These are phyloP conservation scores for Termitomyces heimii DNA, from an alignment of 768 basidiomycete genomes.

Conservation along the genomic window DNA sequence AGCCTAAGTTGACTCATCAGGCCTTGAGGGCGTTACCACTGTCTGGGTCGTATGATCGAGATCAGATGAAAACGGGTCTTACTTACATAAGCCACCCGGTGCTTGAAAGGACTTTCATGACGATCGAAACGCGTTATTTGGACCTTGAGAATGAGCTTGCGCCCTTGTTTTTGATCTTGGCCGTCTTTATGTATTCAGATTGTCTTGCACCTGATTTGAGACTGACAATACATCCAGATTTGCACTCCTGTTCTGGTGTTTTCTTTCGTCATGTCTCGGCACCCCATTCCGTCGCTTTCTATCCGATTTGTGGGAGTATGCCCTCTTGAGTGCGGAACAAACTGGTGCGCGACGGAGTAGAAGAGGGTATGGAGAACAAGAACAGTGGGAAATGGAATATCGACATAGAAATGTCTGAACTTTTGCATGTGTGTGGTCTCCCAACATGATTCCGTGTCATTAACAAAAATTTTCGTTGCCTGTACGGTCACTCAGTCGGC, in stretches of 20 bases:
- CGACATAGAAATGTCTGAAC: slow-evolving; percentile 19
- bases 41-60: neutral
- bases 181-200: slow-evolving; percentile 33
- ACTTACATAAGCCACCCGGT: neutral
- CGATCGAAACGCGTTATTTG: slow-evolving; percentile 18
- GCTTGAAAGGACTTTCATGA: neutral
- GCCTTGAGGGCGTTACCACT: neutral
- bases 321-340: slow-evolving; percentile 32
- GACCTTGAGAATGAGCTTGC: too few species aligned
- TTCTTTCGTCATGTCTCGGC: slow-evolving; percentile 65
- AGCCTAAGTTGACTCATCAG: neutral
- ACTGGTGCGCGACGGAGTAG: slow-evolving; percentile 22
- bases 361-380: slow-evolving; percentile 36
- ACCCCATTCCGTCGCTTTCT: slow-evolving; percentile 37
- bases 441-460: neutral
- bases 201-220: neutral
- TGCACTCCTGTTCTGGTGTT: slow-evolving; percentile 54
- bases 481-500: neutral
- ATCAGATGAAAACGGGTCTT: neutral
- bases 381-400: slow-evolving; percentile 58
- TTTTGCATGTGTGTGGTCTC: neutral
- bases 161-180: slow-evolving; percentile 40
- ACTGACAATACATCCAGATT: slow-evolving; percentile 24
- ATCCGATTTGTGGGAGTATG: slow-evolving; percentile 42
- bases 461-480: neutral